phyloP scores from a whole-genome alignment of 768 basidiomycete species.

The Russula sp. region DNA sequence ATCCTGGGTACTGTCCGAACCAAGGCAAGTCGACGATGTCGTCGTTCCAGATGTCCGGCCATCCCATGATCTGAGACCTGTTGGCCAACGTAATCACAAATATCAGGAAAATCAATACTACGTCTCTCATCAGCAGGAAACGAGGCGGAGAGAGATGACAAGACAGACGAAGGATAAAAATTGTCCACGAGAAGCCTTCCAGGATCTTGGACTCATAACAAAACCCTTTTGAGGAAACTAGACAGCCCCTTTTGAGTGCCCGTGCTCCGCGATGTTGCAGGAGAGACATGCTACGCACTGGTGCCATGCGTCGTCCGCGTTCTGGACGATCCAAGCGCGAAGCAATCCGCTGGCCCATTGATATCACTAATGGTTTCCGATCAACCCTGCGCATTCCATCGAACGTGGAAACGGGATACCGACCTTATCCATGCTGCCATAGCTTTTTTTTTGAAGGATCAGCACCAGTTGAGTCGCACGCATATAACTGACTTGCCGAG shows the following conservation, averaged over 20 bases:
- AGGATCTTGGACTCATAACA: conserved; percentile 80
- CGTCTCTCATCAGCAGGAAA: conserved; percentile 3
- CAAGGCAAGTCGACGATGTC: conserved; percentile 63
- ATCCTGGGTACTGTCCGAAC: conserved; percentile 69
- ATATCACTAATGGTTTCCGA: conserved; percentile 49
- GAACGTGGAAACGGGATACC: neutral
- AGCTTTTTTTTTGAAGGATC: conserved; percentile 35
- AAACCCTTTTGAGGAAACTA: conserved; percentile 51
- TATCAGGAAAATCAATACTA: conserved; percentile 44
- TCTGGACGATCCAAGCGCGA: conserved; percentile 37
- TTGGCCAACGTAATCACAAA: conserved; percentile 46
- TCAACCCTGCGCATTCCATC: neutral
- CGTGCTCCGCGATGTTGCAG: conserved; percentile 1
- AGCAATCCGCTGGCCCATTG: conserved; percentile 60
- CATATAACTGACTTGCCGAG: conserved; percentile 44
- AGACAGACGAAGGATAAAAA: conserved; percentile 48
- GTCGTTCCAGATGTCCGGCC: conserved; percentile 50
- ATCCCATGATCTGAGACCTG: conserved; percentile 49
- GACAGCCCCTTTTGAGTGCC: conserved; percentile 11
- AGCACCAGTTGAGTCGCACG: conserved; percentile 1
- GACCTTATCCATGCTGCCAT: conserved; percentile 53
- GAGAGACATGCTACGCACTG: conserved; percentile 37
- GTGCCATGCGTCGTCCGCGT: conserved; percentile 46
- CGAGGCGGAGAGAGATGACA: conserved; percentile 4
- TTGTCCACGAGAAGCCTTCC: conserved; percentile 72